These are phyloP conservation scores for Arachis monticola DNA, from an alignment of 331 rosid species.

Conservation along the genomic window DNA sequence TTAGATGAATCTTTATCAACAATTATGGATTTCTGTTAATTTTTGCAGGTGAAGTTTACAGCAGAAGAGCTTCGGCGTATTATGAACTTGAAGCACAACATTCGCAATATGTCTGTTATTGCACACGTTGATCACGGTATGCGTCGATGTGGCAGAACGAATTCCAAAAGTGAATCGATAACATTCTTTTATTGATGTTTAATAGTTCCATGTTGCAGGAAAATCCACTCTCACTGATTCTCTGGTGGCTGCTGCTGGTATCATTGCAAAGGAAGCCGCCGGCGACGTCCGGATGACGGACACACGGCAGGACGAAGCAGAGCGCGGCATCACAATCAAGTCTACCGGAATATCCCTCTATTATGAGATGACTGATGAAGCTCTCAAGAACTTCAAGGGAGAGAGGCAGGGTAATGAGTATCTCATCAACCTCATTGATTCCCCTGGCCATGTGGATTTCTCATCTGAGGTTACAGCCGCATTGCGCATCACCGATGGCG, in stretches of 20 bases:
- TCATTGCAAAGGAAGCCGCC: slow-evolving; percentile 73
- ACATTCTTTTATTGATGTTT: no score
- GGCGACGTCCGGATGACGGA: slow-evolving; percentile 85
- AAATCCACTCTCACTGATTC: slow-evolving; percentile 69
- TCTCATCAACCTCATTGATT: slow-evolving; percentile 77
- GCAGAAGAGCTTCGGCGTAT: slow-evolving; percentile 72
- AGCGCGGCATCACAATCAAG: slow-evolving; percentile 76
- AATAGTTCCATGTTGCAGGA: slow-evolving; percentile 34
- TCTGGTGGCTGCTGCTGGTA: slow-evolving; percentile 84
- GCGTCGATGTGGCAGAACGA: background rate
- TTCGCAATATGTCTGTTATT: slow-evolving; percentile 83
- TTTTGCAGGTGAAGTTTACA: slow-evolving; percentile 71
- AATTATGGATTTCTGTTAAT: background rate
- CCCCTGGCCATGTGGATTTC: slow-evolving; percentile 84
- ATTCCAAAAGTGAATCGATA: no score
- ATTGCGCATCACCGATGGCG: slow-evolving; percentile 80
- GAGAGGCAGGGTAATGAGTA: slow-evolving; percentile 71
- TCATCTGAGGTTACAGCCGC: slow-evolving; percentile 87
- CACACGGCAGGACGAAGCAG: slow-evolving; percentile 78
- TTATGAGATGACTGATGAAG: slow-evolving; percentile 64
- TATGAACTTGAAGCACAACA: slow-evolving; percentile 71
- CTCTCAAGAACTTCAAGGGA: slow-evolving; percentile 59
- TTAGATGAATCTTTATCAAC: background rate
- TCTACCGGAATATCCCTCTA: slow-evolving; percentile 80
- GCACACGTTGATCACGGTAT: slow-evolving; percentile 84